A percentile compares a stretch with the other conserved stretches of the same genome.
Conservation (phyloP, 352 stramenopile genomes). For the Phytophthora uliginosa region DNA sequence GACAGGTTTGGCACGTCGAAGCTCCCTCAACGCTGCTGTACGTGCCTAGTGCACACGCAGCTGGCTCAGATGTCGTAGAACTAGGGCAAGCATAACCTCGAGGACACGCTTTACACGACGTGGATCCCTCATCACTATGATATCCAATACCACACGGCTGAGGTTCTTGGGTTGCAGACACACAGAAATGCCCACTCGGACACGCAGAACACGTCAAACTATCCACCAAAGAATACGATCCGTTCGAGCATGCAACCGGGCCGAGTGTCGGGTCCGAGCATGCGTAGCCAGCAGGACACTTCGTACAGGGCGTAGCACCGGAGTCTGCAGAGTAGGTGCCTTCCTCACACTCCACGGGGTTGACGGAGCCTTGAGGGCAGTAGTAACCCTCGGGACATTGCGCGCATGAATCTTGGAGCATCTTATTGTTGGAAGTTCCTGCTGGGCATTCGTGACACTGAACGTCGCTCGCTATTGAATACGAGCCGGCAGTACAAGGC, state of each 20-base stretch:
- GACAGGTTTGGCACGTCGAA: constrained; percentile 47
- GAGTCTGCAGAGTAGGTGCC: constrained; percentile 50
- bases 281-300: constrained; percentile 43
- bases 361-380: constrained; percentile 43
- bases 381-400: constrained; percentile 61
- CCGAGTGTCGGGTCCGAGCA: constrained; percentile 32
- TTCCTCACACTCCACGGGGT: constrained; percentile 40
- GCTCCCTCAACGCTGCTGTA: constrained; percentile 35
- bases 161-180: constrained; percentile 19
- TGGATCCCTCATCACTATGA: constrained; percentile 34
- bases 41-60: constrained; percentile 33
- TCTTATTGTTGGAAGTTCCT: constrained; percentile 46
- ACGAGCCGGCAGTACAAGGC: constrained; percentile 67
- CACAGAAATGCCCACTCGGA: constrained; percentile 35
- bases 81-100: constrained; percentile 42
- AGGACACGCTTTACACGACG: constrained; percentile 43
- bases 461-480: constrained; percentile 40
- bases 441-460: constrained; percentile 60
- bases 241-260: constrained; percentile 27
- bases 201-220: constrained; percentile 25
- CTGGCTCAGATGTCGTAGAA: constrained; percentile 28
- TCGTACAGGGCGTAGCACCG: constrained; percentile 40
- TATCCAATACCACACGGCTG: constrained; percentile 28
- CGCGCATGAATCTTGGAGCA: constrained; percentile 40
- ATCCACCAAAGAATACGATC: constrained; percentile 35